Percentiles rank a stretch among this genome's conserved stretches.
Evolutionary conservation across 306 rosid genomes (phyloP).

Genomic region (Prunus mongolica): DNA sequence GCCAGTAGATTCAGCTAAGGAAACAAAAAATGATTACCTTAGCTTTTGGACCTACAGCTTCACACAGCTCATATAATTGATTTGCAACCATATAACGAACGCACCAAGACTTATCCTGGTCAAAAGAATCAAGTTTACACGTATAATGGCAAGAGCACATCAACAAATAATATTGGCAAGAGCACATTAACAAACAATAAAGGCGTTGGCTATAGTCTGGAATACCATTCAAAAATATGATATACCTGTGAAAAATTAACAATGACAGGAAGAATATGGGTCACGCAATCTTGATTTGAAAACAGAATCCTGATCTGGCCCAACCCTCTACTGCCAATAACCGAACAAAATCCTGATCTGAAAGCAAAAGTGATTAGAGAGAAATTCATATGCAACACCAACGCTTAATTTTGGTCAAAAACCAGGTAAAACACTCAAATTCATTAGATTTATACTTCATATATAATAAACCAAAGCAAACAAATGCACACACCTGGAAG

Average conservation of each 20-base stretch:
- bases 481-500: no score
- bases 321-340: slow-evolving; percentile 98
- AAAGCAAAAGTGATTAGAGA: not conserved
- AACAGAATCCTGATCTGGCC: slow-evolving; percentile 21
- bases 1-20: no score
- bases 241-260: slow-evolving; percentile 95
- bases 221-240: not conserved
- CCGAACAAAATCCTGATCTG: slow-evolving; percentile 98
- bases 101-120: slow-evolving; percentile 97
- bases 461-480: not conserved
- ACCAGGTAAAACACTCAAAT: not conserved
- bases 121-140: slow-evolving; percentile 12
- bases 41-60: slow-evolving; percentile 96
- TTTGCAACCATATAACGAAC: slow-evolving; percentile 99
- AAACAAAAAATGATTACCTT: slow-evolving; percentile 43
- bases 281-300: slow-evolving; percentile 79
- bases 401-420: not conserved
- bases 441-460: not conserved
- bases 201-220: not conserved
- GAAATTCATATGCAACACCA: not conserved
- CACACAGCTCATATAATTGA: slow-evolving; percentile 89
- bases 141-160: not conserved
- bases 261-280: slow-evolving; percentile 93
- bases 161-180: not conserved
- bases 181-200: not conserved